phyloP scores from a whole-genome alignment of 768 basidiomycete genomes.

The Stropharia rugosoannulata region DNA sequence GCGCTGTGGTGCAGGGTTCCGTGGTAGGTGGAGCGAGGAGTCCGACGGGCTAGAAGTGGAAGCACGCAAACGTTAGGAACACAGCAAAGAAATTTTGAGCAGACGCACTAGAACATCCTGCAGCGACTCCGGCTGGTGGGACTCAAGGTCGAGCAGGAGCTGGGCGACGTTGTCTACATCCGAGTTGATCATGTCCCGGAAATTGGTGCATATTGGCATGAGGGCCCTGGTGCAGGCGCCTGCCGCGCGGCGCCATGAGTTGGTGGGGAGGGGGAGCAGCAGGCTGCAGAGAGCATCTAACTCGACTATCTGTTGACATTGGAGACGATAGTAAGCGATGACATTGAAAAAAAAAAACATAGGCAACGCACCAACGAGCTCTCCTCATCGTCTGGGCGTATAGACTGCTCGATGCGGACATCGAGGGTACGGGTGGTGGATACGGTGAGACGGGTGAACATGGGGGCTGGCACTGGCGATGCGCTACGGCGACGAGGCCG shows the following conservation, averaged over 20 bases:
- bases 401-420: constrained; percentile 19
- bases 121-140: constrained; percentile 13
- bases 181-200: constrained; percentile 32
- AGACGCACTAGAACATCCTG: constrained; percentile 19
- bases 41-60: constrained; percentile 14
- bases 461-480: constrained; percentile 3
- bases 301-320: constrained; percentile 25
- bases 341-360: background rate
- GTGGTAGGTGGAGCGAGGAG: constrained; percentile 5
- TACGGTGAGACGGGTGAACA: constrained; percentile 25
- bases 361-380: constrained; percentile 21
- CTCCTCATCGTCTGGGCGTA: constrained; percentile 19
- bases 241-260: constrained; percentile 27
- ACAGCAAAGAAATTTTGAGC: background rate
- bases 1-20: background rate
- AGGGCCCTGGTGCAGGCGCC: constrained; percentile 28
- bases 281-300: constrained; percentile 23
- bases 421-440: constrained; percentile 21
- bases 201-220: constrained; percentile 30
- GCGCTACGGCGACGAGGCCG: background rate
- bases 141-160: constrained; percentile 41
- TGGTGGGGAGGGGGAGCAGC: constrained; percentile 21
- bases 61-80: background rate
- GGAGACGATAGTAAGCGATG: background rate
- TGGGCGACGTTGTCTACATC: constrained; percentile 43